Conservation (phyloP, 345 rosid genomes). For the Eucalyptus rudis region DNA sequence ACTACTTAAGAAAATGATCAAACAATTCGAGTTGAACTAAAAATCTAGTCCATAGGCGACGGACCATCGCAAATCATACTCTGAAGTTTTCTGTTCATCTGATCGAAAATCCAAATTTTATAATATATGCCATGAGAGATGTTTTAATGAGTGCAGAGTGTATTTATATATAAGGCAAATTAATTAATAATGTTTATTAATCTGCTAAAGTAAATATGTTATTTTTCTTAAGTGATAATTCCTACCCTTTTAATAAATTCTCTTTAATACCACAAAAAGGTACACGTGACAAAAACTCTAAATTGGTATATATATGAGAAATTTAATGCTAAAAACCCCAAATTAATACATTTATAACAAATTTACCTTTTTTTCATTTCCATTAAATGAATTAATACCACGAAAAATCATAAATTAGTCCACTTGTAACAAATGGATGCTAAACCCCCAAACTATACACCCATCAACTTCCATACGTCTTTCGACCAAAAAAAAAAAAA, state of each 20-base stretch:
- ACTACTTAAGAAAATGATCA: neutral
- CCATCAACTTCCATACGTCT: accelerated
- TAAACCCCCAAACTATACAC: neutral
- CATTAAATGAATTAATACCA: too few species aligned
- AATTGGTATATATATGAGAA: too few species aligned
- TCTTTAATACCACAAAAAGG: too few species aligned
- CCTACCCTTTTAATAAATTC: neutral
- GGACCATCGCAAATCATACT: neutral
- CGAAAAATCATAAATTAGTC: too few species aligned
- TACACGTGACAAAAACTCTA: neutral
- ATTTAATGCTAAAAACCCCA: neutral
- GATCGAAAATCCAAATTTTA: neutral
- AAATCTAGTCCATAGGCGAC: neutral
- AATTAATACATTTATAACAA: too few species aligned
- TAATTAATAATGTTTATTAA: neutral
- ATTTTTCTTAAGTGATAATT: neutral
- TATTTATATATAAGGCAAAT: neutral
- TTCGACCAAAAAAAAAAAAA: too few species aligned
- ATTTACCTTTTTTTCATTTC: too few species aligned
- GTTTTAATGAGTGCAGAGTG: neutral
- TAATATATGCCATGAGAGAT: neutral
- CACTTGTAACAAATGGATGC: neutral
- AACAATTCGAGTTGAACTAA: neutral
- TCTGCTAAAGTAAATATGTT: neutral
- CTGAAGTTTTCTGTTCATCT: too few species aligned